Conservation (phyloP, 2,329 filamentous ascomycete species). For the Pseudogymnoascus sp. region DNA sequence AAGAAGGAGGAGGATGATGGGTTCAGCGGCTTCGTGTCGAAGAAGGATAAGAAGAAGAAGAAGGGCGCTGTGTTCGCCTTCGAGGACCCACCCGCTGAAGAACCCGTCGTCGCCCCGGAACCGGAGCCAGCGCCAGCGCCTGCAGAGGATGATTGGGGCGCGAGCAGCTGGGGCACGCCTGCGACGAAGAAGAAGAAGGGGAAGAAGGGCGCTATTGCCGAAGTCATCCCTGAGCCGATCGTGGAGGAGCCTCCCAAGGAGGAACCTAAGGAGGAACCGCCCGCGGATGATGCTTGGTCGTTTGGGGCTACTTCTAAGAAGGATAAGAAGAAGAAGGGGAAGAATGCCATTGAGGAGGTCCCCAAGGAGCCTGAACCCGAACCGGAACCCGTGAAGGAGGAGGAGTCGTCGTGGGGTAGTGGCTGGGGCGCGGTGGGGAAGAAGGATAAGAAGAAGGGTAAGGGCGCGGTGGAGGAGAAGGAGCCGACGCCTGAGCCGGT, state of each 20-base stretch:
- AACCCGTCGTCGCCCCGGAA: constrained; percentile 20
- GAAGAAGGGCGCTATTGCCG: constrained; percentile 15
- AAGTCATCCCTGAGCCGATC: constrained; percentile 27
- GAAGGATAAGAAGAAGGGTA: constrained; percentile 37
- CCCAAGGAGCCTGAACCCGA: constrained; percentile 25
- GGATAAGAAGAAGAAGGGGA: constrained; percentile 49
- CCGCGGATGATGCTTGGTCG: constrained; percentile 43
- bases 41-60: constrained; percentile 40
- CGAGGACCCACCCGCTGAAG: constrained; percentile 21
- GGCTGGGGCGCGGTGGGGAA: constrained; percentile 36
- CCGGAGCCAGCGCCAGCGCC: constrained; percentile 14
- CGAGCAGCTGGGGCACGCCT: constrained; percentile 33
- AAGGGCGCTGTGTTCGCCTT: constrained; percentile 23
- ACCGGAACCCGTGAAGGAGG: constrained; percentile 23
- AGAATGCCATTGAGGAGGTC: constrained; percentile 19
- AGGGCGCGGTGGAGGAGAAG: constrained; percentile 23
- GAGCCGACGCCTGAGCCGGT: constrained; percentile 22
- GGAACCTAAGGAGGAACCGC: constrained; percentile 30
- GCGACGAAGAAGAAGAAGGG: constrained; percentile 36
- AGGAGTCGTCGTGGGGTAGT: constrained; percentile 40
- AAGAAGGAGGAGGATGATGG: constrained; percentile 31
- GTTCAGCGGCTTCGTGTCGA: constrained; percentile 31
- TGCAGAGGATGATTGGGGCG: constrained; percentile 42
- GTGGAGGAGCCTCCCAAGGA: constrained; percentile 29
- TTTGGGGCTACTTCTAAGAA: constrained; percentile 35